Percentiles rank a stretch among this genome's conserved stretches.
Conservation (phyloP, 768 basidiomycete genomes). For the Dentipellis fragilis region DNA sequence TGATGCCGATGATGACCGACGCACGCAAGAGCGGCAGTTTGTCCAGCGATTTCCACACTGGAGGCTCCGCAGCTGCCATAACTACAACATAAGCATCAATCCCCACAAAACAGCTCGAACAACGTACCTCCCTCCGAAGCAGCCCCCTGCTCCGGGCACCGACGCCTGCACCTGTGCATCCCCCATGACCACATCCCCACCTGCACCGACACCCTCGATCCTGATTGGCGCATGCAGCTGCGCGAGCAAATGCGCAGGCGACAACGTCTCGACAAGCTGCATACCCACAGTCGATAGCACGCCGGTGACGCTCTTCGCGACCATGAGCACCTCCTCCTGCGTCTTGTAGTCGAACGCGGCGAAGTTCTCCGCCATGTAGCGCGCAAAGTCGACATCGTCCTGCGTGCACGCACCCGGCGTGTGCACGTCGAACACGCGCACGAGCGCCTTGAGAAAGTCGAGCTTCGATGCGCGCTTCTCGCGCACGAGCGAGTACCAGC, state of each 20-base stretch:
- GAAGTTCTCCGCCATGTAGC: slow-evolving; percentile 95
- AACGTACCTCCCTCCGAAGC: background rate
- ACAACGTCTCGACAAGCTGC: slow-evolving; percentile 68
- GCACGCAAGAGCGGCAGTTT: slow-evolving; percentile 38
- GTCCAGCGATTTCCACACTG: slow-evolving; percentile 11
- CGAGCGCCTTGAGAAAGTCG: slow-evolving; percentile 78
- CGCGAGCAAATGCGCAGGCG: slow-evolving; percentile 59
- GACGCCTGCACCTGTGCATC: background rate
- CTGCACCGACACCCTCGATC: too few relatives aligned
- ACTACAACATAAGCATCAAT: background rate
- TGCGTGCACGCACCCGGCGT: slow-evolving; percentile 46
- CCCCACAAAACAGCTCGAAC: background rate
- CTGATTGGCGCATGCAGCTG: slow-evolving; percentile 36
- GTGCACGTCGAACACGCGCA: slow-evolving; percentile 75
- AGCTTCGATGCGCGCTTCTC: slow-evolving; percentile 83
- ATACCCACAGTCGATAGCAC: slow-evolving; percentile 72
- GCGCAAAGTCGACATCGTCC: slow-evolving; percentile 77
- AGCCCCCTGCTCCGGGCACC: background rate
- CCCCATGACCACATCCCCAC: background rate
- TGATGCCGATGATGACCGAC: slow-evolving; percentile 72
- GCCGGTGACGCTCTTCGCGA: slow-evolving; percentile 70
- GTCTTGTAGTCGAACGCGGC: slow-evolving; percentile 91
- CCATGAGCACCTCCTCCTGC: slow-evolving; percentile 82
- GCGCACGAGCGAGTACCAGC: slow-evolving; percentile 86
- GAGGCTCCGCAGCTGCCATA: background rate